phyloP scores from a whole-genome alignment of 1,284 basidiomycete species.

The Cerrena zonata region DNA sequence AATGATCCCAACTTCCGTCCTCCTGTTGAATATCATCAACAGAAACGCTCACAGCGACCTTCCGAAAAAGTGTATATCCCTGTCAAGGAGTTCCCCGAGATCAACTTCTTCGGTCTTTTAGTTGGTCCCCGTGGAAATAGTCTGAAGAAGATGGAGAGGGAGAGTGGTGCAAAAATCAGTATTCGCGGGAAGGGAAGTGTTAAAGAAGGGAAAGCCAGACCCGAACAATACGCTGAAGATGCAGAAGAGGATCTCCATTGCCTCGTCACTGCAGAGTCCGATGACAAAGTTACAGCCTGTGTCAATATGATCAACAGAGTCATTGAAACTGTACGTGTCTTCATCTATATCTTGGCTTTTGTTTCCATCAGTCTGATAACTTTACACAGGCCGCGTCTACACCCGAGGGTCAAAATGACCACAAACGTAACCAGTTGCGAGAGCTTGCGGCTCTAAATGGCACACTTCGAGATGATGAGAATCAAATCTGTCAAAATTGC shows the following conservation, averaged over 20 bases:
- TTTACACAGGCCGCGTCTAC: conserved; percentile 84
- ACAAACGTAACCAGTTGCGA: conserved; percentile 97
- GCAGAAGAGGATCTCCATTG: conserved; percentile 99
- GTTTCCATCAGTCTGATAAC: conserved; percentile 10
- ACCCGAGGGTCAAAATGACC: conserved; percentile 98
- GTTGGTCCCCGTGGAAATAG: conserved; percentile 98
- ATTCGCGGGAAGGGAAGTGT: conserved; percentile 98
- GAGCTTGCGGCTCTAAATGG: conserved; percentile 97
- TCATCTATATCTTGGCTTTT: neutral
- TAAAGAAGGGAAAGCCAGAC: conserved; percentile 94
- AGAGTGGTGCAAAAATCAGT: conserved; percentile 96
- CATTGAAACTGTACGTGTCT: conserved; percentile 83
- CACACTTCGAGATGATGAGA: conserved; percentile 98
- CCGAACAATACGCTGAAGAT: conserved; percentile 89
- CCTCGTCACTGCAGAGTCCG: conserved; percentile 88
- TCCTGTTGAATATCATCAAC: conserved; percentile 91
- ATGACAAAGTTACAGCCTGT: conserved; percentile 86
- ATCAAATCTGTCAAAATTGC: conserved; percentile 98
- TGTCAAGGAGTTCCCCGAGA: conserved; percentile 98
- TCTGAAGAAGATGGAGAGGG: conserved; percentile 98
- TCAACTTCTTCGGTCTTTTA: conserved; percentile 98
- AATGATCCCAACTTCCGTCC: conserved; percentile 96
- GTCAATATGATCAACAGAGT: conserved; percentile 95
- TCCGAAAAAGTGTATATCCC: conserved; percentile 99
- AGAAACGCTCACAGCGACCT: conserved; percentile 84